Evolutionary conservation across 2,329 filamentous ascomycete species (phyloP).

Genomic region (Sporothrix euskadiensis): DNA sequence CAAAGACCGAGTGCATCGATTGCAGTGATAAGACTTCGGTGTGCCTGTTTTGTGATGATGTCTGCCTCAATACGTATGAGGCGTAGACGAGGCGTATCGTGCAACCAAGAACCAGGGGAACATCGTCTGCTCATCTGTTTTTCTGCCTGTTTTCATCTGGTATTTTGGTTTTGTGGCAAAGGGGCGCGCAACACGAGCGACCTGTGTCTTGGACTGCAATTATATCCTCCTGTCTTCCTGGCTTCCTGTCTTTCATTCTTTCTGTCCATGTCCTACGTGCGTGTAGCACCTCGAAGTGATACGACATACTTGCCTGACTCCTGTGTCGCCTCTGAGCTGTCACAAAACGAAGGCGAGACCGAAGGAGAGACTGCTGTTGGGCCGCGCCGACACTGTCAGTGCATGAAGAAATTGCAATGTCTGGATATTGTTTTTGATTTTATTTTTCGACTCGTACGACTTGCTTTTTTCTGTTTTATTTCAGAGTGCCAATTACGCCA

Average conservation of each 20-base stretch:
- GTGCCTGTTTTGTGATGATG: not conserved
- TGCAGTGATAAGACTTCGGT: not conserved
- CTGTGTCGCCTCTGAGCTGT: not conserved
- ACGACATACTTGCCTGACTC: not conserved
- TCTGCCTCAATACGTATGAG: not conserved
- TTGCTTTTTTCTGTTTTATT: not conserved
- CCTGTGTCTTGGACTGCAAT: not conserved
- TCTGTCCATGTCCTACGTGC: not conserved
- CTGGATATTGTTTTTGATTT: not conserved
- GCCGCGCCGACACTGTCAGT: not conserved
- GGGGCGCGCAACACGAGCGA: slow-evolving; percentile 2
- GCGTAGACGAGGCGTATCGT: not conserved
- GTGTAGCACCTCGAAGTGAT: not conserved
- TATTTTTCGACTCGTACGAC: not conserved
- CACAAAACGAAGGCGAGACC: not conserved
- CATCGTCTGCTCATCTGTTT: not conserved
- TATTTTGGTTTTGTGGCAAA: not conserved
- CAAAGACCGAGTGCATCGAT: not conserved
- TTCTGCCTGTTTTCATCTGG: not conserved
- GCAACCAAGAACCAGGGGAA: not conserved
- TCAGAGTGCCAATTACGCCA: not conserved
- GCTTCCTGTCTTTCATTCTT: not conserved
- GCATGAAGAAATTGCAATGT: not conserved
- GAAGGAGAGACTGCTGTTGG: not conserved
- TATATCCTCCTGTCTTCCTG: not conserved